Percentiles rank a stretch among this genome's conserved stretches.
Conservation (phyloP, 2,329 filamentous ascomycete species). For the Colletotrichum eleusines region DNA sequence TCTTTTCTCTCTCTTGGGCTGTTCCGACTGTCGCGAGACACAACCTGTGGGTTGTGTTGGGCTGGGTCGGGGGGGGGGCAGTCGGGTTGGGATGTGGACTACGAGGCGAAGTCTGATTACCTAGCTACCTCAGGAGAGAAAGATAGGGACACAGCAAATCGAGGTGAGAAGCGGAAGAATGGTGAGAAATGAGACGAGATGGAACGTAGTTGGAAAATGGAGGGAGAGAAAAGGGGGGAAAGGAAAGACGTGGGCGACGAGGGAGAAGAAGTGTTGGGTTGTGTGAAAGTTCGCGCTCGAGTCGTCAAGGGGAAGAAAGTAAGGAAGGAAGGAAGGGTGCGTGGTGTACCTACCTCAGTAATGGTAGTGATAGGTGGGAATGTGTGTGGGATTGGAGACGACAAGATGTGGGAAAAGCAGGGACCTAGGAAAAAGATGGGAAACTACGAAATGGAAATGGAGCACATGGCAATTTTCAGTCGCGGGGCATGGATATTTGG, state of each 20-base stretch:
- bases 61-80: not conserved
- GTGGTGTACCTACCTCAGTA: not conserved
- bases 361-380: not conserved
- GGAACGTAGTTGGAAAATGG: not conserved
- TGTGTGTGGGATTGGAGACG: not conserved
- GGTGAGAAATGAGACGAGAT: not conserved
- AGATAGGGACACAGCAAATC: not conserved
- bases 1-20: constrained; percentile 1
- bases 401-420: constrained; percentile 9
- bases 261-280: not conserved
- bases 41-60: not conserved
- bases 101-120: not conserved
- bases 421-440: constrained; percentile 28
- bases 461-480: constrained; percentile 39
- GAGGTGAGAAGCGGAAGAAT: not conserved
- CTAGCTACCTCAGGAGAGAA: not conserved
- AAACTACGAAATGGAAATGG: constrained; percentile 41
- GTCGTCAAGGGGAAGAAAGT: not conserved
- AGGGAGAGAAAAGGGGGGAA: not conserved
- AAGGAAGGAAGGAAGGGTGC: not conserved
- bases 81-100: constrained; percentile 2
- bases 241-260: not conserved
- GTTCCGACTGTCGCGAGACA: constrained; percentile 12
- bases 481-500: constrained; percentile 27
- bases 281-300: too few species aligned